These are phyloP conservation scores for Thymus quinquecostatus DNA, from an alignment of 257 asterid species.

Conservation along the genomic window DNA sequence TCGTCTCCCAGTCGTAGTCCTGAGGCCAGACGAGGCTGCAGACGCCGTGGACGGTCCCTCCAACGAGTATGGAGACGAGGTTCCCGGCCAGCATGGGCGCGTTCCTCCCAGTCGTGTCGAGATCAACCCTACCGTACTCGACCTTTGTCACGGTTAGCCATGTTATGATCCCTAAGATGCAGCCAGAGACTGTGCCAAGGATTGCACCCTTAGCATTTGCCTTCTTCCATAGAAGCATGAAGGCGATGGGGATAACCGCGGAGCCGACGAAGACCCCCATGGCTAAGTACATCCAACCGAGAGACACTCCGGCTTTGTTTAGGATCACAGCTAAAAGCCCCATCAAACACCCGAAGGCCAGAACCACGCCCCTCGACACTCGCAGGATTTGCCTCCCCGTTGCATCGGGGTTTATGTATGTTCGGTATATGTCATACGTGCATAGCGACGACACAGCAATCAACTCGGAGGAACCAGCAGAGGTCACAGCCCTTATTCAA, in stretches of 20 bases:
- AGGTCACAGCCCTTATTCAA: constrained; percentile 80
- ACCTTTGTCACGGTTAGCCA: constrained; percentile 79
- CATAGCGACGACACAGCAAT: constrained; percentile 91
- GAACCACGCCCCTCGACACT: constrained; percentile 67
- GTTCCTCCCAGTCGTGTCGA: constrained; percentile 88
- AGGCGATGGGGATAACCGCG: constrained; percentile 89
- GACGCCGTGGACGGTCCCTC: constrained; percentile 74
- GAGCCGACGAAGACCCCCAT: constrained; percentile 92
- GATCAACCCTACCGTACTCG: constrained; percentile 76
- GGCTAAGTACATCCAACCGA: constrained; percentile 95
- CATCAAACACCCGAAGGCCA: constrained; percentile 79
- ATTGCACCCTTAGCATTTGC: constrained; percentile 85
- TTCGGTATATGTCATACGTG: constrained; percentile 85
- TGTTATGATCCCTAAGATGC: constrained; percentile 72
- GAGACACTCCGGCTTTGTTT: constrained; percentile 86
- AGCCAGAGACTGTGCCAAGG: constrained; percentile 70
- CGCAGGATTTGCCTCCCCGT: constrained; percentile 71
- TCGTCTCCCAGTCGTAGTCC: constrained; percentile 80
- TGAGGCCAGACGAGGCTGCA: constrained; percentile 81
- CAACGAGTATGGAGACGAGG: constrained; percentile 76
- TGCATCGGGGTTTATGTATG: constrained; percentile 84
- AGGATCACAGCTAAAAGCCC: constrained; percentile 82
- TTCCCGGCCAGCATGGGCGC: constrained; percentile 96
- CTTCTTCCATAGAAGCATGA: constrained; percentile 86
- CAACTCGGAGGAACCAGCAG: constrained; percentile 94